Base-by-base conservation (phyloP, 805 yeast genomes). In the Cyberlindnera xishuangbannaensis region DNA sequence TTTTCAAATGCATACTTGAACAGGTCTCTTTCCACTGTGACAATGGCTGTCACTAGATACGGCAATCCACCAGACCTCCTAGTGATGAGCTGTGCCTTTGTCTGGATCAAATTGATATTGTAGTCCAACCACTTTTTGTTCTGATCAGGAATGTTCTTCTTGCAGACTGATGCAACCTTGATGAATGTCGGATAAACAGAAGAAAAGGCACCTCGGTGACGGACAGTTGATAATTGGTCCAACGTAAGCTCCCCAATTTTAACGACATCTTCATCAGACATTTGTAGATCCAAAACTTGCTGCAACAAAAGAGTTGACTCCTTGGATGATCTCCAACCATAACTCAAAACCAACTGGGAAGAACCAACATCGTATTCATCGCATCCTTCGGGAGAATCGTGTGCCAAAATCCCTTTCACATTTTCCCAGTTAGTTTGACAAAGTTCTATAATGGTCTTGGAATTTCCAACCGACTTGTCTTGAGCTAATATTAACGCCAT, bases 41-140 rank as follows among this genome's bases (percentile, higher is more conserved):
- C 62, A 13, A 85, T 71, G 1, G 83, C 92, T 1, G 92, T 71
- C 11, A 90, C 65, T 33, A 90, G 61, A 47, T 64, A 80, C 2
- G 97, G 97, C 13, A 92, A 58, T 1, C 97, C 97, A 3, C 95
- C 97, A 1, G 97, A 87, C 43, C 97, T 67, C 53, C 97, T 70
- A 0, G 95, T 83, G 32, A 88, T 81, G 28, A 73, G 70, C 47
- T 85, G 88, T 0, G 81, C 65, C 45, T 71, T 74, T 1, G 64
- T 63, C 39, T 69, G 67, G 17, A 84, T 60, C 28, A 75, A 52
- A 4, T 53, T 49, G 12, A 87, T 46, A 43, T 74, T 80, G n/a
- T 62, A 56, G 12, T 63, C 50, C 3, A 87, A 56, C 95, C 95
- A 85, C 11, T 43, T 36, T 9, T 51, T 48, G 5, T 88, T 77